phyloP scores from a whole-genome alignment of 2,329 filamentous ascomycete genomes.

The Alternaria panax region DNA sequence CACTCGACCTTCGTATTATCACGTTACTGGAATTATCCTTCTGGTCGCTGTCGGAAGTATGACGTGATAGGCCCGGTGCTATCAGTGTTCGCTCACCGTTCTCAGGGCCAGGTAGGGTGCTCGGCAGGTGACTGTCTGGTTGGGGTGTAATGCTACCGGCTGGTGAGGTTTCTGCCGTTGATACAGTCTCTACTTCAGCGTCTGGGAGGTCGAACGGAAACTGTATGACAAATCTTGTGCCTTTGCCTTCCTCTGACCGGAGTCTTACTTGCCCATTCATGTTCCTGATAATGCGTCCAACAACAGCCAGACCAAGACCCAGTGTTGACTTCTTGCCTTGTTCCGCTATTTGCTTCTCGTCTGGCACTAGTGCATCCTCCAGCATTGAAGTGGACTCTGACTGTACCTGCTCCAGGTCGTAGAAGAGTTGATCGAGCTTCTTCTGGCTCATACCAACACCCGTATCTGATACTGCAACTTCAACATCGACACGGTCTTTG shows the following conservation, averaged over 20 bases:
- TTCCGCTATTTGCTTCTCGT: constrained; percentile 41
- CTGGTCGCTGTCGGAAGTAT: constrained; percentile 23
- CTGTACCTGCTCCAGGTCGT: constrained; percentile 70
- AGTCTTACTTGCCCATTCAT: constrained; percentile 88
- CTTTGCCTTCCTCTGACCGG: constrained; percentile 82
- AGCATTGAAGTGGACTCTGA: constrained; percentile 37
- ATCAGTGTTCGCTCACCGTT: constrained; percentile 69
- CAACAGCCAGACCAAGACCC: constrained; percentile 84
- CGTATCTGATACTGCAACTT: constrained; percentile 78
- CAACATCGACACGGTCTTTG: constrained; percentile 68
- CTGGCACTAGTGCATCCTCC: constrained; percentile 42
- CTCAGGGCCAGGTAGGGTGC: neutral
- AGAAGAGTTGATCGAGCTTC: constrained; percentile 67
- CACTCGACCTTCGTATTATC: constrained; percentile 42
- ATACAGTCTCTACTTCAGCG: constrained; percentile 22
- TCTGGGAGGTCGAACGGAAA: constrained; percentile 74
- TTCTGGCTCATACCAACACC: constrained; percentile 69
- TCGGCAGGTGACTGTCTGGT: constrained; percentile 9
- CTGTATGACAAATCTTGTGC: constrained; percentile 82
- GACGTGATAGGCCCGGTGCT: constrained; percentile 42
- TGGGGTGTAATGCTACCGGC: constrained; percentile 35
- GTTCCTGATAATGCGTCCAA: constrained; percentile 85
- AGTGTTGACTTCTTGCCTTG: constrained; percentile 60
- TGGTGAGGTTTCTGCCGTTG: constrained; percentile 14
- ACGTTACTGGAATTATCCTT: neutral